phyloP scores from a whole-genome alignment of 208 protist genomes.

The Acanthamoeba castellanii region DNA sequence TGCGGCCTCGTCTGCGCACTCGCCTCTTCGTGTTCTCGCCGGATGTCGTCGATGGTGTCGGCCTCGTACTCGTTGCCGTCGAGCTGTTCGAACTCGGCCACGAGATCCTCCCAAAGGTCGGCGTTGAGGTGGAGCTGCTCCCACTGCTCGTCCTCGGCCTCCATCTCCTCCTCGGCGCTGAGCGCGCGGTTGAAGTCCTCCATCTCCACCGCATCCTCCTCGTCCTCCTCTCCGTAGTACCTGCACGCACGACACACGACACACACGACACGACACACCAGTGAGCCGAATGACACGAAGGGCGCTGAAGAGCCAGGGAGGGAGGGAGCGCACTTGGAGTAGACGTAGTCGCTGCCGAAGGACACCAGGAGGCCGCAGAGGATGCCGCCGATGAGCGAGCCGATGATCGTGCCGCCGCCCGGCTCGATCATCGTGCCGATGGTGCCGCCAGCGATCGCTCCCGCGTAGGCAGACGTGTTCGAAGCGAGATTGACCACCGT shows the following conservation, averaged over 20 bases:
- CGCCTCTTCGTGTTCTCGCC: neutral
- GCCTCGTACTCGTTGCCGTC: slow-evolving; percentile 45
- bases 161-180: neutral
- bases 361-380: neutral
- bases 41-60: neutral
- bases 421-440: slow-evolving; percentile 36
- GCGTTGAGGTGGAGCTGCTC: slow-evolving; percentile 27
- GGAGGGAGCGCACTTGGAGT: neutral
- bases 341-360: slow-evolving; percentile 14
- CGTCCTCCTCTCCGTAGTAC: neutral
- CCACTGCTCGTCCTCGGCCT: slow-evolving; percentile 15
- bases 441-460: slow-evolving; percentile 14
- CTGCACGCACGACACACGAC: no score
- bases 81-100: slow-evolving; percentile 38
- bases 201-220: neutral
- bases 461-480: slow-evolving; percentile 26
- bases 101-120: slow-evolving; percentile 13
- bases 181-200: neutral
- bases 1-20: neutral
- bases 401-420: slow-evolving; percentile 33
- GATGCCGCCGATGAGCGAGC: neutral
- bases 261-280: no score
- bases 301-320: neutral
- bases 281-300: neutral
- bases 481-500: slow-evolving; percentile 17